These are phyloP conservation scores for Dorcoceras hygrometricum DNA, from an alignment of 257 asterid genomes.

Conservation along the genomic window DNA sequence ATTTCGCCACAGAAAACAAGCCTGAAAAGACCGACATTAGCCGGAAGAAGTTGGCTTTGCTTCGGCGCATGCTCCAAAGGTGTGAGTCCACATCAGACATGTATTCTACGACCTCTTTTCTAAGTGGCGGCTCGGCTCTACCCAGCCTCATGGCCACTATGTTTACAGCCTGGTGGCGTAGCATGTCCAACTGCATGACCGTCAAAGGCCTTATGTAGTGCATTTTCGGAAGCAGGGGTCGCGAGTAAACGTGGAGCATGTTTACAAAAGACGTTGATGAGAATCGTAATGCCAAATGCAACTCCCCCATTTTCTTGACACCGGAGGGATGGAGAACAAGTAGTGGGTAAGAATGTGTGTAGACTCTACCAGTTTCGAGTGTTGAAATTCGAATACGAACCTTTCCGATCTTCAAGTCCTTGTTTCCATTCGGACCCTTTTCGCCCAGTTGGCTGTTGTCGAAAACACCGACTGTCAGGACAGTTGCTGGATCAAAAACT, in stretches of 20 bases:
- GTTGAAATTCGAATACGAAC: constrained; percentile 85
- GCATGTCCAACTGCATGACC: constrained; percentile 78
- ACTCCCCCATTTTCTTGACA: constrained; percentile 88
- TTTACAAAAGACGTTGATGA: constrained; percentile 69
- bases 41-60: constrained; percentile 90
- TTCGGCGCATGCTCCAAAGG: constrained; percentile 90
- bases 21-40: constrained; percentile 78
- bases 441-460: constrained; percentile 74
- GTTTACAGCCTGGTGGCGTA: constrained; percentile 81
- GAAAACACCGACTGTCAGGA: constrained; percentile 81
- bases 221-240: constrained; percentile 78
- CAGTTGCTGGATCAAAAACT: constrained; percentile 88
- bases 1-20: constrained; percentile 63
- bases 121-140: constrained; percentile 77
- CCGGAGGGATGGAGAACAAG: constrained; percentile 81
- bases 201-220: constrained; percentile 82
- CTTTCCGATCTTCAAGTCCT: constrained; percentile 79
- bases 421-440: constrained; percentile 44
- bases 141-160: constrained; percentile 75
- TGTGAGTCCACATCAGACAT: constrained; percentile 92
- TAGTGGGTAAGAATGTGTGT: constrained; percentile 83
- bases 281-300: constrained; percentile 78
- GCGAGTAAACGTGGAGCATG: constrained; percentile 68
- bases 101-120: constrained; percentile 82
- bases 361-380: constrained; percentile 76